phyloP scores from a whole-genome alignment of 1,284 basidiomycete genomes.

The Retiboletus flavoniger region DNA sequence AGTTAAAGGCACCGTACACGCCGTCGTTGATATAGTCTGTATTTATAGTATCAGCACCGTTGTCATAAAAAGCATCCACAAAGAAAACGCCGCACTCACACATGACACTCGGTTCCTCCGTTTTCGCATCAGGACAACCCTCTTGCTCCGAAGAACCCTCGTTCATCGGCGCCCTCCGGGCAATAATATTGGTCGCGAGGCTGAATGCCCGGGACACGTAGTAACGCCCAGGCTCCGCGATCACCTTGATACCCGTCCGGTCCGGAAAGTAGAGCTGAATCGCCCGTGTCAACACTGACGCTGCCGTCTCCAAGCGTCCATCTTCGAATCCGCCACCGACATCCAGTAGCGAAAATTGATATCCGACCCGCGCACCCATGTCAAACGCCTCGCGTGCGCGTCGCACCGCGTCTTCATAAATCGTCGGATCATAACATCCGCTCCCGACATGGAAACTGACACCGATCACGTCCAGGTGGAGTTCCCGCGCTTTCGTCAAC shows the following conservation, averaged over 20 bases:
- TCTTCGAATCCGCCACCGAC: constrained; percentile 97
- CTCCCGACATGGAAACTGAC: constrained; percentile 98
- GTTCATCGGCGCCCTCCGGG: constrained; percentile 65
- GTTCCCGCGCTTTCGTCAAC: constrained; percentile 75
- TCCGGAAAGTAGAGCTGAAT: constrained; percentile 88
- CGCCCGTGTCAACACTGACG: constrained; percentile 68
- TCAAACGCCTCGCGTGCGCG: constrained; percentile 86
- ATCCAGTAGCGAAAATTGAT: constrained; percentile 83
- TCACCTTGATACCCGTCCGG: constrained; percentile 73
- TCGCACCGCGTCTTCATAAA: constrained; percentile 87
- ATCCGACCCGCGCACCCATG: constrained; percentile 83
- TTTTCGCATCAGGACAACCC: constrained; percentile 17
- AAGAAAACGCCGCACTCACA: constrained; percentile 53
- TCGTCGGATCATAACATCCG: constrained; percentile 90
- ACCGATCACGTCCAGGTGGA: constrained; percentile 86
- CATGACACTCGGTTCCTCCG: constrained; percentile 71
- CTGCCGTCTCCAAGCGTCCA: constrained; percentile 82
- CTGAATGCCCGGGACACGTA: constrained; percentile 93
- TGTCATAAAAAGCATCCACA: constrained; percentile 3
- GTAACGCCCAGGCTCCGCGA: constrained; percentile 96
- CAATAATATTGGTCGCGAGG: constrained; percentile 93
- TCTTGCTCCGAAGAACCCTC: constrained; percentile 20
- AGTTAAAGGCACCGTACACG: constrained; percentile 98
- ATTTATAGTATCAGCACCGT: constrained; percentile 13
- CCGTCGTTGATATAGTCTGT: constrained; percentile 97